Evolutionary conservation across 1,284 basidiomycete genomes (phyloP).

Genomic region (Malassezia globosa): DNA sequence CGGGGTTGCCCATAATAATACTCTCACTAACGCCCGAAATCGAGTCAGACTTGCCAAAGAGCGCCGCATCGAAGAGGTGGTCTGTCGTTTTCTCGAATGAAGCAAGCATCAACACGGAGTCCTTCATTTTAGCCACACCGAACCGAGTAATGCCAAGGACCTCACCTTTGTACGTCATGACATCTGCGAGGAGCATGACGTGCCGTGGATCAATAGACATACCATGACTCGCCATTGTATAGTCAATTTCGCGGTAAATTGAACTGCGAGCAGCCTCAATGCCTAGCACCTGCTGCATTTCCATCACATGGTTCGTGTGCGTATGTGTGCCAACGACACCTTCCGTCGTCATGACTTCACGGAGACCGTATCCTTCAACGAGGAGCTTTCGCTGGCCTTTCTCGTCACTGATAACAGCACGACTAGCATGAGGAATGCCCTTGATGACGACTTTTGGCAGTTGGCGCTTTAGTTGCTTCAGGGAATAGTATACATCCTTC

Average conservation of each 20-base stretch:
- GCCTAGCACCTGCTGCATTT: constrained; percentile 82
- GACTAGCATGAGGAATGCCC: constrained; percentile 36
- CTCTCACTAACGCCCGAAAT: constrained; percentile 96
- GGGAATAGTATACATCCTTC: constrained; percentile 51
- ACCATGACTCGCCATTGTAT: constrained; percentile 92
- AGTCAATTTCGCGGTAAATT: constrained; percentile 89
- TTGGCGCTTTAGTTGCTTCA: constrained; percentile 42
- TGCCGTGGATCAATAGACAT: constrained; percentile 98
- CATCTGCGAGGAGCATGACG: constrained; percentile 94
- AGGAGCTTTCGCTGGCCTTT: constrained; percentile 42
- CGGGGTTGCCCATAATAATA: constrained; percentile 99
- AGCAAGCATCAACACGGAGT: constrained; percentile 96
- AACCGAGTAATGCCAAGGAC: constrained; percentile 97
- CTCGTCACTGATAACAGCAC: constrained; percentile 44
- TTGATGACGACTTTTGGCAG: constrained; percentile 42
- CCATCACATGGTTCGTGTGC: constrained; percentile 93
- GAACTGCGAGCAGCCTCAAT: constrained; percentile 92
- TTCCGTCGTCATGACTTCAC: constrained; percentile 93
- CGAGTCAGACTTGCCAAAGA: constrained; percentile 86
- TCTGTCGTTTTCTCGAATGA: constrained; percentile 99
- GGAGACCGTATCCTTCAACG: constrained; percentile 79
- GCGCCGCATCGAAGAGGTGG: constrained; percentile 93
- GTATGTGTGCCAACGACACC: constrained; percentile 86
- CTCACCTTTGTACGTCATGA: constrained; percentile 99
- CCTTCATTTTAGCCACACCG: constrained; percentile 99